Base-by-base conservation (phyloP, 768 basidiomycete genomes). In the Asterophora parasitica region DNA sequence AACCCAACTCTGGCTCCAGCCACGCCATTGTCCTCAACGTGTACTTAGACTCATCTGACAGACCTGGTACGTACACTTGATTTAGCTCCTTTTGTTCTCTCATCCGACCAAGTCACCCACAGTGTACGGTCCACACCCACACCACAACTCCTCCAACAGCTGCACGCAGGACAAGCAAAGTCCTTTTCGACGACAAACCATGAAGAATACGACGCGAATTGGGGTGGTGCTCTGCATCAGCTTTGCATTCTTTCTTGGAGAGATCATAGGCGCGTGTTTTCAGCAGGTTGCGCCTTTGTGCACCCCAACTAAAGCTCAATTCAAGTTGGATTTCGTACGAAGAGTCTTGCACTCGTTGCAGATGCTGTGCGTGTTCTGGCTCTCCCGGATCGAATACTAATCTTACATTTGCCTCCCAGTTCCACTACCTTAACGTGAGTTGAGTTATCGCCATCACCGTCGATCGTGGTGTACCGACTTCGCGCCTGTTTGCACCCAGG, bases 351-450 rank as follows among this genome's bases (percentile, higher is more conserved):
- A 28, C 63, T 80, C 42, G 75, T 79, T 60, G 78, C 77, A 49
- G 77, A 80, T 61, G 77, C 77, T 31, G 77, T 78, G 37, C 52
- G 76, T 71, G 30, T 16, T 33, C 12, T 12, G 10, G 28, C 8
- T 16, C 13, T 11, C 28, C 19, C 16, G 27, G 23, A 26, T 38
- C 6, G 10, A 38, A 37, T 3, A 19, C 46, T 33, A 33, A 44
- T 43, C 44, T 26, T 27, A 42, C 49, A 37, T 41, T 17, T 54
- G 48, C 44, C 48, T 34, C 40, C 17, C 49, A 78, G 77, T 79
- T 79, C 55, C 78, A 79, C 63, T 78, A 78, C 58, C 55, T 78
- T 7, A 78, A 76, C 62, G 76, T 77, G 58, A 52, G 71, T 59
- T 27, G 15, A 27, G 23, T 39, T 27, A 12, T 31, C 30, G 9